These are phyloP conservation scores for Styphnolobium japonicum DNA, from an alignment of 306 rosid genomes.

Conservation along the genomic window DNA sequence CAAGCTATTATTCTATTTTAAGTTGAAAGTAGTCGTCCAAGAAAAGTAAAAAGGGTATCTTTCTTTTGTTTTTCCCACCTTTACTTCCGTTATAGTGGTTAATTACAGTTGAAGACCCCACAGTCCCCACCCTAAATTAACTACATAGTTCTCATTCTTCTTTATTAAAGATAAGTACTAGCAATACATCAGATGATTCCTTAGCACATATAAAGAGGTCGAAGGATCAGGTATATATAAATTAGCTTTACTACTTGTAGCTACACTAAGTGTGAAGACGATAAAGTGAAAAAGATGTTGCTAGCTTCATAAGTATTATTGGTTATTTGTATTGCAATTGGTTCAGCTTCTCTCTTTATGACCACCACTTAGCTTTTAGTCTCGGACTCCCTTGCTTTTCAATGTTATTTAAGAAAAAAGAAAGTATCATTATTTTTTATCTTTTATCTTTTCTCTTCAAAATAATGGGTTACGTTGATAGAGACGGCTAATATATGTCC, in stretches of 20 bases:
- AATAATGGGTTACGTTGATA: constrained; percentile 53
- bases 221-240: constrained; percentile 21
- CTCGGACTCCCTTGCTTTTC: constrained; percentile 26
- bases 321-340: constrained; percentile 25
- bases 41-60: constrained; percentile 19
- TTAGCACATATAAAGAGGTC: constrained; percentile 29
- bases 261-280: constrained; percentile 31
- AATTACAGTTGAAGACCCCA: constrained; percentile 56
- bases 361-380: constrained; percentile 40
- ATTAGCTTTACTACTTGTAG: constrained; percentile 41
- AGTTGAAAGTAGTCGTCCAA: constrained; percentile 5
- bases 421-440: constrained; percentile 16
- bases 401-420: constrained; percentile 21
- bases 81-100: constrained; percentile 75
- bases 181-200: constrained; percentile 31
- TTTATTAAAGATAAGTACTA: constrained; percentile 32
- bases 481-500: constrained; percentile 45
- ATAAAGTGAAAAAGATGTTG: constrained; percentile 24
- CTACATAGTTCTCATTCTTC: background rate
- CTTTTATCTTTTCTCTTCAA: constrained; percentile 47
- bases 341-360: constrained; percentile 44
- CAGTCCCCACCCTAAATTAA: constrained; percentile 12
- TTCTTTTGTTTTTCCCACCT: constrained; percentile 12
- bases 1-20: background rate
- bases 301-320: constrained; percentile 10